Conservation (phyloP, 331 rosid genomes). For the Rhamnella rubrinervis region DNA sequence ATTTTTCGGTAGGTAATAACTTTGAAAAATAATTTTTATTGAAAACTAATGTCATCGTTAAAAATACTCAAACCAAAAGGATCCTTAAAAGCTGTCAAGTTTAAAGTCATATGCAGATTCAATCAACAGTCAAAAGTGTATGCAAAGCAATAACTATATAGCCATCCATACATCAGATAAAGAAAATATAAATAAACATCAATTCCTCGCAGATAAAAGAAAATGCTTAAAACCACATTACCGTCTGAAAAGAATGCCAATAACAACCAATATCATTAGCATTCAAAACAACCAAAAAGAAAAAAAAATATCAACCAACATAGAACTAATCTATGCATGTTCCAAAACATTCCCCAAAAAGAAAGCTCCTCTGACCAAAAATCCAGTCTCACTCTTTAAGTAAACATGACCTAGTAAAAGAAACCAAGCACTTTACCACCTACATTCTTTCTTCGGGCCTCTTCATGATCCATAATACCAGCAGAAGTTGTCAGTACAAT, state of each 20-base stretch:
- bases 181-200: background rate
- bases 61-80: too few relatives aligned
- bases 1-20: too few relatives aligned
- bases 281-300: constrained; percentile 16
- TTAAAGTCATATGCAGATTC: too few relatives aligned
- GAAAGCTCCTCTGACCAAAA: background rate
- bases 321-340: constrained; percentile 8
- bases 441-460: constrained; percentile 43
- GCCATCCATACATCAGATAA: background rate
- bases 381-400: background rate
- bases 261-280: background rate
- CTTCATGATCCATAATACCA: constrained; percentile 47
- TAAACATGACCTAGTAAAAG: constrained; percentile 31
- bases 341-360: background rate
- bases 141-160: too few relatives aligned
- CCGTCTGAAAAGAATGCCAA: constrained; percentile 6
- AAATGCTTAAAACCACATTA: background rate
- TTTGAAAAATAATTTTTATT: too few relatives aligned
- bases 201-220: background rate
- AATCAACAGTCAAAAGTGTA: too few relatives aligned
- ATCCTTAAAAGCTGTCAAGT: too few relatives aligned
- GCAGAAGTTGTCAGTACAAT: constrained; percentile 44
- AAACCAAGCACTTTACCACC: constrained; percentile 51
- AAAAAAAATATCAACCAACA: constrained; percentile 8
- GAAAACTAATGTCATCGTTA: too few relatives aligned